Base-by-base conservation (phyloP, 75 land plant genomes). In the Cunninghamia lanceolata region DNA sequence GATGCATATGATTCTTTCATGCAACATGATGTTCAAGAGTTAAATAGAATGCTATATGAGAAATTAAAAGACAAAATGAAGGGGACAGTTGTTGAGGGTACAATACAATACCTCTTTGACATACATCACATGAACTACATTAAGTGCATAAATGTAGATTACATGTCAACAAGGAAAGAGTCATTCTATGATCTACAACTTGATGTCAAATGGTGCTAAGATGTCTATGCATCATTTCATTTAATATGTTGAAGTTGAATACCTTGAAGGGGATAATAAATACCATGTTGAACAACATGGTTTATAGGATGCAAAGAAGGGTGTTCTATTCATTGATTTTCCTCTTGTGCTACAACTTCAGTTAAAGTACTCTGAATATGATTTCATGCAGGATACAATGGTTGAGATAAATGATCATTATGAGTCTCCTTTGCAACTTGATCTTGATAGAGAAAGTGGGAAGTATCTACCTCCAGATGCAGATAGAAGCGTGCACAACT, bases 81-180 rank as follows among this genome's bases (percentile, higher is more conserved):
- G n/a, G n/a, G n/a, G n/a, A n/a, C n/a, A n/a, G n/a, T n/a, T n/a
- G n/a, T n/a, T n/a, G n/a, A n/a, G n/a, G n/a, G n/a, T n/a, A n/a
- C 99, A 28, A 95, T 97, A 91, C 97, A 97, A 84, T 91, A 94
- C 86, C 90, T 97, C 39, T 97, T 97, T 91, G 99, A 97, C 88
- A 97, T 97, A 30, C 97, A 97, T 74, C 97, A 95, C 86, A 97
- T 95, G 97, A 97, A 94, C 80, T 97, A 97, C 91, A 95, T 97
- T 85, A 97, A 97, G 73, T 97, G 99, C 88, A 91, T 97, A 85
- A 97, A 97, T 89, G 99, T 97, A 56, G 99, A 97, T 73, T 97
- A 94, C 85, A 97, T 95, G 75, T 97, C 99, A 63, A 97, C 96
- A 39, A 91, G 99, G 86, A 97, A 94, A 83, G 99, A 97, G 86